Conservation (phyloP, 2,329 filamentous ascomycete species). For the Penicillium sp. region DNA sequence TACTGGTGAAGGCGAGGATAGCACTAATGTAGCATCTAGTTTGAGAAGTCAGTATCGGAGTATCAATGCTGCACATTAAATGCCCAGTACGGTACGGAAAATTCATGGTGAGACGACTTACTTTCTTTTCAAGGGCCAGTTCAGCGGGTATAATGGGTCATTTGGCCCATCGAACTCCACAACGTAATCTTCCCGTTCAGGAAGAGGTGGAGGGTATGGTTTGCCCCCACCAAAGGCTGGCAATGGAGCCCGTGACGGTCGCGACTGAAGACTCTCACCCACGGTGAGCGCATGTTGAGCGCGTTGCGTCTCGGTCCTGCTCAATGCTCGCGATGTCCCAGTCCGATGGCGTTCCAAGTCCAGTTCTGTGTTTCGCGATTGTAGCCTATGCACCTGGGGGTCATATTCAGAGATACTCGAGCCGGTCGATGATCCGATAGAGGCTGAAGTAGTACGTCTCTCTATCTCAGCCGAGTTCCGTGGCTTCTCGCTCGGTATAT, state of each 20-base stretch:
- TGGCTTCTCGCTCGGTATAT: constrained; percentile 2
- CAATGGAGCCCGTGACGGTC: constrained; percentile 18
- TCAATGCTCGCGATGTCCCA: constrained; percentile 20
- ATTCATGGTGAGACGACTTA: constrained; percentile 14
- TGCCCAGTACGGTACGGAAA: background rate
- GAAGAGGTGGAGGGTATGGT: constrained; percentile 44
- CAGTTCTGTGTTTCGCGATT: constrained; percentile 26
- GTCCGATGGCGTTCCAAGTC: constrained; percentile 26
- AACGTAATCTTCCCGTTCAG: constrained; percentile 47
- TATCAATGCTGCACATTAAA: background rate
- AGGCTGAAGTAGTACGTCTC: constrained; percentile 11
- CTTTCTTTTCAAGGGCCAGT: constrained; percentile 45
- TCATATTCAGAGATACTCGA: constrained; percentile 25
- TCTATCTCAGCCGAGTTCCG: constrained; percentile 7
- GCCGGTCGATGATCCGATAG: constrained; percentile 13
- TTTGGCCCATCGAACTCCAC: constrained; percentile 46
- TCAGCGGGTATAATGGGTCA: constrained; percentile 47
- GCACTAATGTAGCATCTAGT: constrained; percentile 13
- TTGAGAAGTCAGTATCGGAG: background rate
- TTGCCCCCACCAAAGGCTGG: constrained; percentile 36
- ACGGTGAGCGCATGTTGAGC: constrained; percentile 34
- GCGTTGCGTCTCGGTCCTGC: constrained; percentile 27
- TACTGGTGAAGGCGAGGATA: constrained; percentile 20
- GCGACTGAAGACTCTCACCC: constrained; percentile 24
- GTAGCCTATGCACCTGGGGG: constrained; percentile 21